Evolutionary conservation across 208 protist genomes (phyloP).

Genomic region (Borovskyia barvae): DNA sequence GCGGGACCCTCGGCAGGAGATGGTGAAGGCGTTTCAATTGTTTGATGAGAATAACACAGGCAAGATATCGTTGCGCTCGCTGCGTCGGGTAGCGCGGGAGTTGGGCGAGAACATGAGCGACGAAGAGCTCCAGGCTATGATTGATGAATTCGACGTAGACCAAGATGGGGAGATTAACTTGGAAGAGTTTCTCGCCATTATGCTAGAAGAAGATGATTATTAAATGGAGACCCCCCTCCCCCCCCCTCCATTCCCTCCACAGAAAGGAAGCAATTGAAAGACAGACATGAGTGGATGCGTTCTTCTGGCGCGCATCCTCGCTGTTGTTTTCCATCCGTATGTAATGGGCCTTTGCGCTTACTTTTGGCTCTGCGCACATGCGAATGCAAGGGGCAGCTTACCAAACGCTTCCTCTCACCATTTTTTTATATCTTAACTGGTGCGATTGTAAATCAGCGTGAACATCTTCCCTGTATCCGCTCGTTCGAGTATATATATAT

Average conservation of each 20-base stretch:
- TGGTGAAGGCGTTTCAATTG: slow-evolving; percentile 95
- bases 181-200: slow-evolving; percentile 95
- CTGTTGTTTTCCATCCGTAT: no score
- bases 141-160: slow-evolving; percentile 96
- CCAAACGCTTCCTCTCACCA: no score
- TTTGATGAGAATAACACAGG: slow-evolving; percentile 97
- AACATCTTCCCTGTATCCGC: no score
- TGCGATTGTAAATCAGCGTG: no score
- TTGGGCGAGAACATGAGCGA: slow-evolving; percentile 96
- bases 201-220: slow-evolving; percentile 93
- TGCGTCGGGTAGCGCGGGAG: slow-evolving; percentile 92
- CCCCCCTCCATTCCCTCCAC: not conserved
- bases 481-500: no score
- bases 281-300: not conserved
- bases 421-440: no score
- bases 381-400: no score
- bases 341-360: no score
- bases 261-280: not conserved
- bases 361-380: not conserved
- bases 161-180: slow-evolving; percentile 95
- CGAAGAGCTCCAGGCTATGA: slow-evolving; percentile 97
- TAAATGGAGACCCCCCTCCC: slow-evolving; percentile 33
- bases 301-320: not conserved
- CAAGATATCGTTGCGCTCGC: slow-evolving; percentile 92
- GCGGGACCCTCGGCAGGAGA: slow-evolving; percentile 93